Evolutionary conservation across 768 basidiomycete genomes (phyloP), one percentile per base, ranked within the genome.

Genomic region (Vararia minispora): DNA sequence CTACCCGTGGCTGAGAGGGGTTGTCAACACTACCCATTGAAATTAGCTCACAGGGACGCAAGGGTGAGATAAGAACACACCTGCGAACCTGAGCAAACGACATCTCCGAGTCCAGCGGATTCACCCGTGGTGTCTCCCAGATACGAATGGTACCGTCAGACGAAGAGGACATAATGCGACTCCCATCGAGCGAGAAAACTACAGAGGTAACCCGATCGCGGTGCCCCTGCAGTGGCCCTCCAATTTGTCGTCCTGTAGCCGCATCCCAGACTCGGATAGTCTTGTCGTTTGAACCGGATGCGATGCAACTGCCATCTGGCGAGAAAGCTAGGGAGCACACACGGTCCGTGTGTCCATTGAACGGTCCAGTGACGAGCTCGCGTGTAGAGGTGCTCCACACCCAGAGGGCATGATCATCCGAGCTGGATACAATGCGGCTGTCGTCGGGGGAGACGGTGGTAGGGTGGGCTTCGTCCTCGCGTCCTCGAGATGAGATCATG

Each of bases 381-480:
- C 31, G 11, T 33, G 11, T 64, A 18, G 50, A n/a, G n/a, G n/a
- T n/a, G n/a, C n/a, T n/a, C 47, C 47, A 48, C 11, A 43, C 14
- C 7, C 41, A 31, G 22, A 43, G 6, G 4, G 38, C 35, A 7
- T 34, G 33, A 34, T 48, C 47, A 11, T 12, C 11, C 1, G 46
- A 39, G 8, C 41, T 37, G 6, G 37, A 28, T 2, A 22, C 37
- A 21, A 37, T 23, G 17, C 18, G 26, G 8, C 27, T 20, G 9
- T 44, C 44, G 17, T 45, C 43, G 1, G 68, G 68, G 7, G 64
- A 62, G 54, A 72, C 71, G 3, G 65, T 62, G 23, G 71, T 66
- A 17, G 63, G 63, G 58, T 71, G 70, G 17, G 71, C 69, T 22
- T 61, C 62, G 44, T 72, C 68, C 37, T 58, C 62, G 55, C 71